Base-by-base conservation (phyloP, 2,329 filamentous ascomycete species). In the Apiospora aurea region DNA sequence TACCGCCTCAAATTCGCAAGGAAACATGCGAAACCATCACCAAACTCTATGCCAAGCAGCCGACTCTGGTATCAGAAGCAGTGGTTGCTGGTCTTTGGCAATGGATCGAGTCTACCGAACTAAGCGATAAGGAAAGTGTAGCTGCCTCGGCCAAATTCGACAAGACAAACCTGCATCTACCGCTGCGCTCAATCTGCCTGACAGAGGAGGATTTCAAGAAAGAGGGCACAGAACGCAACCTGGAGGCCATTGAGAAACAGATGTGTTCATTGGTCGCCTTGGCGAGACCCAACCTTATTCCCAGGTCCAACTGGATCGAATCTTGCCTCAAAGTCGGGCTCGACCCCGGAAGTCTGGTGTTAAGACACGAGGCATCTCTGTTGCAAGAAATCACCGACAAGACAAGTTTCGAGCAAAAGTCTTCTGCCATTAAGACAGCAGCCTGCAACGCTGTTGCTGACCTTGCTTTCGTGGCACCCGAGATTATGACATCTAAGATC, bases 391-490 rank as follows among this genome's bases (percentile, higher is more conserved):
- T 98, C 68, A 81, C 86, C 47, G 79, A 82, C 71, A 87, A 90
- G 80, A 91, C 92, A 81, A 78, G 84, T 67, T 78, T 75, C 41
- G 69, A 79, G 77, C 79, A 75, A 75, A 78, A 82, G 79, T 83
- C 83, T 6, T 80, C 77, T 38, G 71, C 77, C 3, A 84, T 94
- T 61, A 91, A 90, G 77, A 83, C 85, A 53, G 96, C 96, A 70
- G 93, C 96, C 4, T 97, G 92, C 81, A 91, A 91, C 76, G 94
- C 96, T 10, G 94, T 94, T 14, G 95, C 95, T 49, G 96, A 98
- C 78, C 86, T 99, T 72, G 95, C 94, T 3, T 99, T 99, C 79
- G 94, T 99, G 38, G 93, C 96, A 5, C 96, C 96, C 0, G 93
- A 96, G 61, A 86, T 86, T 21, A 93, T 97, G 82, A 92, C 94